These are phyloP conservation scores for Cryphonectria naterciae DNA, from an alignment of 2,329 filamentous ascomycete species.

Conservation along the genomic window DNA sequence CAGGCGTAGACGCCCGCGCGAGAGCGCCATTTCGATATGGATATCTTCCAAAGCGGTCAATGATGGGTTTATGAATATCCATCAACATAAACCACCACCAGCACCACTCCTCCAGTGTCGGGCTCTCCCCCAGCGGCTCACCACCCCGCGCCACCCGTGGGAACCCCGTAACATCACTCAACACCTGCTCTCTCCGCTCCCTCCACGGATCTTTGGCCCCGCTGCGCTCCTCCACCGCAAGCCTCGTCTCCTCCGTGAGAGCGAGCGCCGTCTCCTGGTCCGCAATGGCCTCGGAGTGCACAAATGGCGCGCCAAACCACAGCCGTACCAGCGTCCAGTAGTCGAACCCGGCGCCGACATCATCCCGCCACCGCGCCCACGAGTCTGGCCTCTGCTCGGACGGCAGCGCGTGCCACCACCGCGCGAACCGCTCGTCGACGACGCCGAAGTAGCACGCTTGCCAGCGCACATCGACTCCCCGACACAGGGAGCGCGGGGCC, in stretches of 20 bases:
- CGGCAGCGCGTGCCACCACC: constrained; percentile 30
- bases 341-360: constrained; percentile 31
- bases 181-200: constrained; percentile 21
- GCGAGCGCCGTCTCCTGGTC: constrained; percentile 29
- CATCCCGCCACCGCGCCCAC: constrained; percentile 30
- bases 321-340: constrained; percentile 36
- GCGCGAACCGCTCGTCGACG: constrained; percentile 30
- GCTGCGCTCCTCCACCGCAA: constrained; percentile 32
- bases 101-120: constrained; percentile 14
- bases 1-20: constrained; percentile 33
- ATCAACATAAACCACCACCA: constrained; percentile 37
- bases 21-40: constrained; percentile 35
- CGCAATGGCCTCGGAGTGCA: constrained; percentile 34
- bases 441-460: constrained; percentile 35
- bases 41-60: constrained; percentile 37
- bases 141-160: constrained; percentile 21
- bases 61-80: constrained; percentile 37
- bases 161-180: constrained; percentile 14
- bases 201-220: constrained; percentile 33
- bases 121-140: constrained; percentile 29
- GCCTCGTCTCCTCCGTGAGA: constrained; percentile 35
- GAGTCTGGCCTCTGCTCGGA: constrained; percentile 30
- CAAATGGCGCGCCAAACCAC: constrained; percentile 35
- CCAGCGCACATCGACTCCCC: constrained; percentile 36
- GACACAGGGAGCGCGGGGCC: constrained; percentile 32